Conservation (phyloP, 108 stramenopile genomes). For the Fragilaria crotonensis region DNA sequence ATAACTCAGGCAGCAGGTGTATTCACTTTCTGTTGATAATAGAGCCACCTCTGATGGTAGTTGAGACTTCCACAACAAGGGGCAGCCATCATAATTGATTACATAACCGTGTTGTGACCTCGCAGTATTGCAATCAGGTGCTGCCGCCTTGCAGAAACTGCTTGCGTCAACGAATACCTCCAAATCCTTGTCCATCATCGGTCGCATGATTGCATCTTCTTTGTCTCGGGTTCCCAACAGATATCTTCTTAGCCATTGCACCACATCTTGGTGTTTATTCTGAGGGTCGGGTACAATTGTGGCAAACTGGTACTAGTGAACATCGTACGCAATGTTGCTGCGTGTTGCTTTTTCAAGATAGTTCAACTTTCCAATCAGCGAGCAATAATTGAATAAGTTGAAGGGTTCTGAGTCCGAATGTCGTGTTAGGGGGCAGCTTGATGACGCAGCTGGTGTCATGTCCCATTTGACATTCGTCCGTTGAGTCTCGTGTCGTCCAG, state of each 20-base stretch:
- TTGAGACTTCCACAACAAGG: conserved; percentile 10
- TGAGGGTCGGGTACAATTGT: too few species aligned
- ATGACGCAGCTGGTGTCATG: conserved; percentile 2
- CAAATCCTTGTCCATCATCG: neutral
- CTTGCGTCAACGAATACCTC: conserved; percentile 21
- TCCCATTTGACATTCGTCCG: neutral
- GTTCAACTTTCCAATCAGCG: conserved; percentile 17
- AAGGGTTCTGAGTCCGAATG: conserved; percentile 9
- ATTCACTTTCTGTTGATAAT: conserved; percentile 19
- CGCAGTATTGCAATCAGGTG: neutral
- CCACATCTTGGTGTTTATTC: too few species aligned
- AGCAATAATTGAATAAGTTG: conserved; percentile 23
- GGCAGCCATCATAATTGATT: conserved; percentile 23
- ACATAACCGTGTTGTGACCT: conserved; percentile 16
- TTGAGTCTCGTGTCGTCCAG: conserved; percentile 6
- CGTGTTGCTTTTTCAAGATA: too few species aligned
- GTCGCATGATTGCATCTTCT: conserved; percentile 1
- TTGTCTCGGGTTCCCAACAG: too few species aligned
- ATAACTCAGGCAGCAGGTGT: conserved; percentile 5
- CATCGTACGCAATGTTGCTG: too few species aligned
- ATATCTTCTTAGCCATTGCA: too few species aligned
- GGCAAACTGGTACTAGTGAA: too few species aligned
- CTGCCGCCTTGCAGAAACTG: too few species aligned
- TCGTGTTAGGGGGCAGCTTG: conserved; percentile 1
- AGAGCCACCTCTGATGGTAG: conserved; percentile 19